Base-by-base conservation (phyloP, 768 basidiomycete species). In the Termitomyces sp. region DNA sequence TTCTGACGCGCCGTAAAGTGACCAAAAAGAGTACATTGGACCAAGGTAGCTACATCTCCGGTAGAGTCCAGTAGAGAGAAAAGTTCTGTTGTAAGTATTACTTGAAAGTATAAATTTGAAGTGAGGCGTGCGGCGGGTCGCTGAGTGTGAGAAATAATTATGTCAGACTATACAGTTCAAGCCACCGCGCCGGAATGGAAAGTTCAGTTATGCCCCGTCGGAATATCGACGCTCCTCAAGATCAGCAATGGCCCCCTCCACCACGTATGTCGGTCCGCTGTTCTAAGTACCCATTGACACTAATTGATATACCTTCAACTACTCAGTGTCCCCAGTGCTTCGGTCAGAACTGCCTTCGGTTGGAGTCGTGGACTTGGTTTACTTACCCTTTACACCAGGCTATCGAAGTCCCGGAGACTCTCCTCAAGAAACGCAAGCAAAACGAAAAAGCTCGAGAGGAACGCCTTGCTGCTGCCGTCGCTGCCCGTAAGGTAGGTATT, bases 371-470 rank as follows among this genome's bases (percentile, higher is more conserved):
- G 25, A 45, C 23, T 2, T 40, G n/a, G 16, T 53, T 63, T 63
- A 64, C 66, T 72, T 50, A 70, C 54, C 42, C 51, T 34, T 63
- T 57, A 46, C 16, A 17, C 54, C 67, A 93, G 91, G 85, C 87
- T 70, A 87, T 97, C 73, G 90, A 95, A 85, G 95, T 96, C 78
- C 95, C 95, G 74, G 95, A 97, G 88, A 98, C 95, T 71, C 87
- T 98, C 81, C 92, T 98, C 81, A 98, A 97, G 86, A 98, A 96
- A 82, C 88, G 95, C 79, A 95, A 95, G 81, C 90, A 94, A 79
- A 95, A 87, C 70, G 93, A 96, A 82, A 95, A 95, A 82, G 90
- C 89, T 62, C 83, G 93, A 69, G 94, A 95, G 80, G 94, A 96
- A 71, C 92, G 91, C 67, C 81, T 96, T 63, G 85, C 80, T 63